phyloP scores from a whole-genome alignment of 176 grass and related monocot genomes.

The Triticum timopheevii region DNA sequence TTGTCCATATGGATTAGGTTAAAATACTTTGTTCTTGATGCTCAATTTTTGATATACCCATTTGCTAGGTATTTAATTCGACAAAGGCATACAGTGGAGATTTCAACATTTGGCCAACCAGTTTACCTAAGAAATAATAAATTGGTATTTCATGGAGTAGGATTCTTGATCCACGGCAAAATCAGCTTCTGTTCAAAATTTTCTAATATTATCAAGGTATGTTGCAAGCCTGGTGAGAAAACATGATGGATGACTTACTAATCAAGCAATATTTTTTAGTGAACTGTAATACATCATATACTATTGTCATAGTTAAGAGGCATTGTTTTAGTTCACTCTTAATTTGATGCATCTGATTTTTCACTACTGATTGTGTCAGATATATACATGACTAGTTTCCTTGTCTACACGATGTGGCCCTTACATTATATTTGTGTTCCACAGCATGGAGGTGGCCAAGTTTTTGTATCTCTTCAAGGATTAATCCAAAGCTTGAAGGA shows the following conservation, averaged over 20 bases:
- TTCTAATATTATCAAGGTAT: slow-evolving; percentile 80
- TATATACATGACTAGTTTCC: neutral
- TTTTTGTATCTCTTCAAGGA: slow-evolving; percentile 80
- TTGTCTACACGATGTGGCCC: neutral
- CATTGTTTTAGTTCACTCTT: neutral
- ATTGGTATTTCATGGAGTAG: slow-evolving; percentile 67
- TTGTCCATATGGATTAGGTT: neutral
- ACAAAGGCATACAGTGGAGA: slow-evolving; percentile 38
- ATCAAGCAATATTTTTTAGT: slow-evolving; percentile 4
- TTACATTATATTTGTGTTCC: slow-evolving; percentile 29
- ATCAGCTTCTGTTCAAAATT: slow-evolving; percentile 73
- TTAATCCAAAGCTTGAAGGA: slow-evolving; percentile 70
- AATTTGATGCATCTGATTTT: neutral
- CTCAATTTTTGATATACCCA: slow-evolving; percentile 32
- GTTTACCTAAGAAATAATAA: slow-evolving; percentile 38
- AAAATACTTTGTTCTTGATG: slow-evolving; percentile 19
- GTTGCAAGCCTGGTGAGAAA: slow-evolving; percentile 10
- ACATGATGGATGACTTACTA: neutral
- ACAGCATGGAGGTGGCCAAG: slow-evolving; percentile 90
- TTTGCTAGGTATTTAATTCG: slow-evolving; percentile 69
- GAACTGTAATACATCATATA: slow-evolving; percentile 12
- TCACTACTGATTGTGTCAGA: neutral
- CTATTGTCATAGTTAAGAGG: neutral
- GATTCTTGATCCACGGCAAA: slow-evolving; percentile 83
- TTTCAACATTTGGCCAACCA: slow-evolving; percentile 37